Percentiles rank a stretch among this genome's conserved stretches.
Evolutionary conservation across 2,329 filamentous ascomycete species (phyloP).

Genomic region (Colletotrichum lupini): DNA sequence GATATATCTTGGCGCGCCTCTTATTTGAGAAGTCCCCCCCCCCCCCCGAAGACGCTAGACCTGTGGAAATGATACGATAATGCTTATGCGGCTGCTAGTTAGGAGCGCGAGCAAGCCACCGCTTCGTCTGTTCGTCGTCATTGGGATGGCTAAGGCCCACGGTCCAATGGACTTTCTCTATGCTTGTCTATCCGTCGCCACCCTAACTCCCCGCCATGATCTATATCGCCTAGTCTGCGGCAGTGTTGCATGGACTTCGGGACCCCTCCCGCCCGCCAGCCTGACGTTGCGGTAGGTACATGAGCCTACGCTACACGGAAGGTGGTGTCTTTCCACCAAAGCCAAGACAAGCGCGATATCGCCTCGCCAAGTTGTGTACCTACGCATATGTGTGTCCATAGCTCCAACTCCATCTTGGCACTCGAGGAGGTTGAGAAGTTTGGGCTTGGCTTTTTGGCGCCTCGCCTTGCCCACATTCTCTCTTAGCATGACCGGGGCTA

Average conservation of each 20-base stretch:
- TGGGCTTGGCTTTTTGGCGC: background rate
- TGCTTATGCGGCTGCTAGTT: background rate
- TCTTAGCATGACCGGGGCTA: background rate
- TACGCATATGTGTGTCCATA: background rate
- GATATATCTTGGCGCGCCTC: constrained; percentile 2
- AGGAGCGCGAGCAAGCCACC: background rate
- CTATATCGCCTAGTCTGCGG: background rate
- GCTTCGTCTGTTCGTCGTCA: background rate
- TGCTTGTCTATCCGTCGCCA: background rate
- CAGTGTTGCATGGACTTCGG: background rate
- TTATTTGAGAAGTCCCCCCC: background rate
- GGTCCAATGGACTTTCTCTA: constrained; percentile 5
- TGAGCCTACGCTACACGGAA: background rate
- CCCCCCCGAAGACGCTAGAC: background rate
- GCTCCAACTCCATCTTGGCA: background rate
- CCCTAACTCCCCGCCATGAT: background rate
- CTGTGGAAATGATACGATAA: background rate
- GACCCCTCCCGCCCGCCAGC: background rate
- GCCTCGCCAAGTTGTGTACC: no score
- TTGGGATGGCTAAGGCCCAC: background rate
- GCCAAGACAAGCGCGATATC: background rate
- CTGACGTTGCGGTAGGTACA: background rate
- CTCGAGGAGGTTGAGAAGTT: background rate
- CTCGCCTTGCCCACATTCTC: background rate
- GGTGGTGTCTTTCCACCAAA: background rate